These are phyloP conservation scores for Boletales sp. DNA, from an alignment of 768 basidiomycete species.

Conservation along the genomic window DNA sequence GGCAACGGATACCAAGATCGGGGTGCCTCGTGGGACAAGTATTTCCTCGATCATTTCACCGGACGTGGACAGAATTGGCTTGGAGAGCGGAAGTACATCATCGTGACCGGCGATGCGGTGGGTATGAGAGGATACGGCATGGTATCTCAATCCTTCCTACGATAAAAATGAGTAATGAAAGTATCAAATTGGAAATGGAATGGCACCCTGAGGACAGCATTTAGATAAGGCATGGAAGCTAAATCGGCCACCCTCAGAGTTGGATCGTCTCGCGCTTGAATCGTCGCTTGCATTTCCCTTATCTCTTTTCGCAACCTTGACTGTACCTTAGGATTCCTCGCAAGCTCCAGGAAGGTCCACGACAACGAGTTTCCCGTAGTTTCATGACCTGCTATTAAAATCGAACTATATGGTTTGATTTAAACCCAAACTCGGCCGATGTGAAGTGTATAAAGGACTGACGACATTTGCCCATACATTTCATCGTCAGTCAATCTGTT, in stretches of 20 bases:
- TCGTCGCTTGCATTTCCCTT: neutral
- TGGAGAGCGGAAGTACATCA: constrained; percentile 57
- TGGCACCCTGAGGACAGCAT: constrained; percentile 31
- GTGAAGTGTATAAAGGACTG: neutral
- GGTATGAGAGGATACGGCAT: constrained; percentile 46
- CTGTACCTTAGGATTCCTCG: constrained; percentile 54
- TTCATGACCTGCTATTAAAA: constrained; percentile 52
- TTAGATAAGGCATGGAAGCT: constrained; percentile 47
- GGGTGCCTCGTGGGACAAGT: constrained; percentile 47
- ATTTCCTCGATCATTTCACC: constrained; percentile 43
- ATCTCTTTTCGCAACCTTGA: constrained; percentile 45
- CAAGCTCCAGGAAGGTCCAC: constrained; percentile 62
- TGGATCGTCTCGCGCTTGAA: neutral
- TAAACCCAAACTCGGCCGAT: neutral
- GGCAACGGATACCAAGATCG: constrained; percentile 47
- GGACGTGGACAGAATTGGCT: constrained; percentile 42
- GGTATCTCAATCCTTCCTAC: constrained; percentile 46
- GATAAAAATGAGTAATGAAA: neutral
- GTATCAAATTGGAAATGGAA: too few species aligned
- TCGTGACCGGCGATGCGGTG: constrained; percentile 48
- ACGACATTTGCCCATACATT: constrained; percentile 16
- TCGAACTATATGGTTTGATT: constrained; percentile 31
- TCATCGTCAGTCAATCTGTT: constrained; percentile 14
- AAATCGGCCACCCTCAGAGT: constrained; percentile 33
- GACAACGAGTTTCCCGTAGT: constrained; percentile 52